These are phyloP conservation scores for Bisporella sp. DNA, from an alignment of 2,329 filamentous ascomycete genomes.

Conservation along the genomic window DNA sequence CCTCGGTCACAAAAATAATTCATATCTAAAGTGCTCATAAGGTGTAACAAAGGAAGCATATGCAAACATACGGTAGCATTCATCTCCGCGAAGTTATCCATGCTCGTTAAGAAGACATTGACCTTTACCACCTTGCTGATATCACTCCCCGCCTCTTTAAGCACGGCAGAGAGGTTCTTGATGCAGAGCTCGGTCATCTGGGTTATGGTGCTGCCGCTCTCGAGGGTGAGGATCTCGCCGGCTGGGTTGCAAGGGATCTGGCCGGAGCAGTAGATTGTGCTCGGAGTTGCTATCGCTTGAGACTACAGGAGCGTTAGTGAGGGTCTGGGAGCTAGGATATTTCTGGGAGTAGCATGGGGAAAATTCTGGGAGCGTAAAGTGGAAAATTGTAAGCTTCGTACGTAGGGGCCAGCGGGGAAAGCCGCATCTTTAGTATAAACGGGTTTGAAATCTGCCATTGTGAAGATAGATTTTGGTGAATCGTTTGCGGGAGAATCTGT, in stretches of 20 bases:
- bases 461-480: constrained; percentile 2
- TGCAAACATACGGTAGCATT: constrained; percentile 39
- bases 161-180: constrained; percentile 78
- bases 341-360: neutral
- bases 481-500: neutral
- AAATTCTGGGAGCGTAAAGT: constrained; percentile 22
- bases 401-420: constrained; percentile 21
- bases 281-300: constrained; percentile 48
- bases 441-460: constrained; percentile 26
- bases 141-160: constrained; percentile 73
- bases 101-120: constrained; percentile 69
- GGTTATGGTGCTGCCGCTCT: constrained; percentile 49
- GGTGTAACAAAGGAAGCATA: neutral
- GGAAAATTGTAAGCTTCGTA: neutral
- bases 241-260: constrained; percentile 29
- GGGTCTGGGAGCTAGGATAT: neutral
- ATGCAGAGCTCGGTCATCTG: constrained; percentile 62
- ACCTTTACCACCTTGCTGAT: constrained; percentile 85
- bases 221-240: constrained; percentile 29
- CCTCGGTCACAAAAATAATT: too few species aligned
- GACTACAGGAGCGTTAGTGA: constrained; percentile 5
- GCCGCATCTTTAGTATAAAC: constrained; percentile 29
- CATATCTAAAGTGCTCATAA: neutral
- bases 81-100: constrained; percentile 56
- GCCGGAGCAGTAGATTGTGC: constrained; percentile 61